Evolutionary conservation across 202 grass and related monocot species (phyloP).

Genomic region (Eragrostis tef): DNA sequence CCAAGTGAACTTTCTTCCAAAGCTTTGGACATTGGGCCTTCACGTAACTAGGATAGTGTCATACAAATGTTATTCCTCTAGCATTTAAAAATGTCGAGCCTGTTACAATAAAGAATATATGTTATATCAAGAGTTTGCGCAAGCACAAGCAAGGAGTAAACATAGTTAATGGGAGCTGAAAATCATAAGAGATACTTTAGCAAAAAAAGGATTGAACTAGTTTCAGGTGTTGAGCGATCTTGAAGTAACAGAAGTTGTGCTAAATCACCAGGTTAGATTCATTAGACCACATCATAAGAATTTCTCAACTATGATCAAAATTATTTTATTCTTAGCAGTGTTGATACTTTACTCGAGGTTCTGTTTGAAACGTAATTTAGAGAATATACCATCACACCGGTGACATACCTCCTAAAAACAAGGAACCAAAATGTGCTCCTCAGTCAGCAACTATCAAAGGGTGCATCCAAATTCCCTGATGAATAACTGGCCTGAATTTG

Average conservation of each 20-base stretch:
- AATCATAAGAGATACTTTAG: conserved; percentile 1
- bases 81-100: conserved; percentile 29
- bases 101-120: conserved; percentile 23
- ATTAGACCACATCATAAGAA: background rate
- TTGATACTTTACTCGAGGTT: background rate
- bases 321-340: background rate
- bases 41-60: conserved; percentile 22
- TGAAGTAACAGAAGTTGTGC: conserved; percentile 1
- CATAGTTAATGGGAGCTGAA: conserved; percentile 18
- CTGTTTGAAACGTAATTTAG: background rate
- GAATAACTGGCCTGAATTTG: conserved; percentile 40
- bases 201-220: background rate
- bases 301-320: conserved; percentile 28
- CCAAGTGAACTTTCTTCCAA: conserved; percentile 46
- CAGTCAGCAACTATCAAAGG: background rate
- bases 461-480: conserved; percentile 23
- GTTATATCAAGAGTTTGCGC: conserved; percentile 34
- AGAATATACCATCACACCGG: background rate
- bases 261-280: conserved; percentile 1
- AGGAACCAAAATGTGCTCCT: conserved; percentile 15
- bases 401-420: conserved; percentile 46
- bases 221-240: conserved; percentile 1
- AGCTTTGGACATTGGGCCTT: conserved; percentile 56
- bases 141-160: conserved; percentile 16
- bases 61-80: conserved; percentile 25